Evolutionary conservation across 768 basidiomycete genomes (phyloP), one percentile per base, ranked within the genome.

Genomic region (Termitomyces sp.): DNA sequence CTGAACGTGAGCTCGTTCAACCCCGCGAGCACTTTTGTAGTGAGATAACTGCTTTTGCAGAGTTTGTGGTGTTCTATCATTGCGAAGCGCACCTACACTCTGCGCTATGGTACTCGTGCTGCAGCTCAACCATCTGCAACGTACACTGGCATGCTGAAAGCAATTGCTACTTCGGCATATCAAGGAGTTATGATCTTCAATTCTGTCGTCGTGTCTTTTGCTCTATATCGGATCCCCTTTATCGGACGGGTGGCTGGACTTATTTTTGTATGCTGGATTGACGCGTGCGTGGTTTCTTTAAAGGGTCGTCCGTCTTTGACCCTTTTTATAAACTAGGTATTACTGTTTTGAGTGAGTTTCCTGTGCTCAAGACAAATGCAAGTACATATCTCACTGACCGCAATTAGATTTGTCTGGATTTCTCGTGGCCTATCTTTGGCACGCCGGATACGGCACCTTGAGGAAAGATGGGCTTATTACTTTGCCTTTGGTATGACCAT

Each of bases 381-480:
- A 22, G 31, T 11, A 49, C 10, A n/a, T 40, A 16, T 27, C 38
- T 57, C 40, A 61, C 60, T 38, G 56, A 64, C n/a, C 11, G 32
- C 49, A 41, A 53, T 25, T 53, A 91, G 90, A 64, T 91, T 88
- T 64, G 78, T 87, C 18, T 91, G 89, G 89, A 82, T 88, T 43
- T 81, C 89, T 9, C 82, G 85, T 13, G 89, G 89, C 2, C 63
- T 86, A 57, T 85, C 88, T 12, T 73, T 92, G 12, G 78, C 89
- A 2, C 72, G 80, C 13, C 75, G 91, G 52, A 81, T 93, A 43
- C 73, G 85, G 45, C 81, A 88, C 65, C 73, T 94, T 18, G 93
- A 95, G 70, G 90, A 93, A 68, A 81, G 91, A 39, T 95, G 93
- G 93, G 81, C 88, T 2, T 95, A 94, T 70, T 91, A 86, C 64